Base-by-base conservation (phyloP, 345 rosid genomes). In the Euphorbia lathyris region DNA sequence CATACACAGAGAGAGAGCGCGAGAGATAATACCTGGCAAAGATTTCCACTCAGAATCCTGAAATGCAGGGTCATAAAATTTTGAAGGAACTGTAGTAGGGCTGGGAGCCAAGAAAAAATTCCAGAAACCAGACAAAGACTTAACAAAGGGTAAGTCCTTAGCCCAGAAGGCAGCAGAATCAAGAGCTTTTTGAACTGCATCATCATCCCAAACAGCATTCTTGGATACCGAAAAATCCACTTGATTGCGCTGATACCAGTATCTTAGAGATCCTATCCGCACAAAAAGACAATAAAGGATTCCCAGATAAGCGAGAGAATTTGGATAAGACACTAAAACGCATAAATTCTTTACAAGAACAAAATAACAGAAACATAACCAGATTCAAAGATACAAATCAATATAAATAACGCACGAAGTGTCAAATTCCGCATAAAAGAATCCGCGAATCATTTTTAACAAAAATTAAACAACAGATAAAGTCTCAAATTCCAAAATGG, bases 21-120 rank as follows among this genome's bases (percentile, higher is more conserved):
- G n/a, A n/a, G n/a, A n/a, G n/a, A n/a, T n/a, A n/a, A n/a, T n/a
- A 91, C 97, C 99, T 9, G 96, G 97, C 70, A 95, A 84, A 74
- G 81, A 81, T 32, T 74, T 66, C 99, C 97, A 95, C 26, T 83
- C 82, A 4, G 96, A 85, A 80, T 95, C 99, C 34, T 83, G 74
- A 83, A 84, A 92, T 10, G 78, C 63, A 68, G 58, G 27, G 67
- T 79, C 90, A 76, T 78, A 83, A 53, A 92, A 95, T 14, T 83
- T 77, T 17, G 56, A 22, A 9, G 97, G 99, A 75, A 87, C 90
- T 74, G 67, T 70, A 11, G 76, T 34, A 73, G 99, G 97, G 27
- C 62, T 62, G 22, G 92, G 75, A 68, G 97, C 92, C 87, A 95
- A 79, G 73, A 83, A 83, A 76, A 95, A 95, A 26, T 86, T 95